Base-by-base conservation (phyloP, 2,329 filamentous ascomycete species). In the Venturia asperata region DNA sequence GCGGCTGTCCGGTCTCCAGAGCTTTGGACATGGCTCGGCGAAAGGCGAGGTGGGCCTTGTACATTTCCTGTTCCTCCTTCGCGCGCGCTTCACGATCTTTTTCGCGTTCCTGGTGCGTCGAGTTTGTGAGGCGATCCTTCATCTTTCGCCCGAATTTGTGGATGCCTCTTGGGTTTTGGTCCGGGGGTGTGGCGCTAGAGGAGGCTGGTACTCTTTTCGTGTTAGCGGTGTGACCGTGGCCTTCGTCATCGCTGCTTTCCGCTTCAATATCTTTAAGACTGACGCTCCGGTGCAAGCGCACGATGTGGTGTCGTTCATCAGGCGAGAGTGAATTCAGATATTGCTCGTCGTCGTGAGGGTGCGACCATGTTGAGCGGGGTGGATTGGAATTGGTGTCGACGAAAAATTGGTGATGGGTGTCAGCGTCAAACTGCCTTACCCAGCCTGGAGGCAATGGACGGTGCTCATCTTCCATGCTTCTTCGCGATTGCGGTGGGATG, bases 391-490 rank as follows among this genome's bases (percentile, higher is more conserved):
- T 79, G 1, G 83, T 86, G 73, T 87, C 82, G 70, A 87, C 84
- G 73, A 85, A 87, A 79, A 85, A 87, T 69, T 86, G 84, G 70
- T 87, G 85, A 21, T 80, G 71, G 15, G 77, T 77, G 63, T 80
- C 70, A 0, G 78, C 71, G 70, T 87, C 84, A 71, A 80, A 86
- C 66, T 80, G 78, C 3, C 85, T 76, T 1, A 85, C 74, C 84
- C 84, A 87, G 52, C 83, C 83, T 17, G 72, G 66, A 0, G 85
- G 84, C 0, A 86, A 76, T 1, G 79, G 76, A 5, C 85, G 78
- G 10, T 76, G 72, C 69, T 85, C 83, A 68, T 87, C 85, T 75
- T 87, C 84, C 83, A 87, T 87, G 30, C 78, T 81, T n/a, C 83
- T 79, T 15, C 84, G 79, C 42, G 75, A 74, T 13, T 77, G 75